Percentiles rank a stretch among this genome's conserved stretches.
phyloP scores from a whole-genome alignment of 352 stramenopile genomes.

The Globisporangium megalacanthum region DNA sequence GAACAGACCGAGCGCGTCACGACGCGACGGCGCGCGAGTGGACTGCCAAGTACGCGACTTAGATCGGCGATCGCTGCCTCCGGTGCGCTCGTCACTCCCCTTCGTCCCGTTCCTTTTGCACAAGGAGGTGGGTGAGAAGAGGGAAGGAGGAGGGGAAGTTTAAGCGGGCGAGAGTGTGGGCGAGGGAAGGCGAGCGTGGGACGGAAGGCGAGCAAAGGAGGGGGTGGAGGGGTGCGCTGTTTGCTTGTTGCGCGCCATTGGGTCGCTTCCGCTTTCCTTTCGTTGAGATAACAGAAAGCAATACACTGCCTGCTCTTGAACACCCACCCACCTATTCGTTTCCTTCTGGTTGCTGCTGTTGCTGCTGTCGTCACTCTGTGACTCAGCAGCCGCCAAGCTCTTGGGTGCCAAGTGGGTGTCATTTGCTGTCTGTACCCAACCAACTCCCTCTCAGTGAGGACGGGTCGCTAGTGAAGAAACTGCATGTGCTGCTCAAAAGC shows the following conservation, averaged over 20 bases:
- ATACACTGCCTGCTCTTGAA: slow-evolving; percentile 1
- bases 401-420: too few relatives aligned
- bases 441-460: too few relatives aligned
- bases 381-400: too few relatives aligned
- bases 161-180: too few relatives aligned
- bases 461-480: too few relatives aligned
- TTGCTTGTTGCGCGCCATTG: neutral
- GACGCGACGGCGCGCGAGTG: slow-evolving; percentile 96
- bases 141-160: too few relatives aligned
- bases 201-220: too few relatives aligned
- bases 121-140: neutral
- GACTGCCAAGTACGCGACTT: slow-evolving; percentile 99
- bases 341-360: neutral
- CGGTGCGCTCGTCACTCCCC: neutral
- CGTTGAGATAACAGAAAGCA: slow-evolving; percentile 12
- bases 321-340: neutral
- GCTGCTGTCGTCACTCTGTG: neutral
- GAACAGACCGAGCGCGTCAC: slow-evolving; percentile 90
- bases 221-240: neutral
- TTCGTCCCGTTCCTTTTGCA: neutral
- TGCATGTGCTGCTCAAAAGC: too few relatives aligned
- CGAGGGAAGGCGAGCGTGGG: too few relatives aligned
- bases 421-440: too few relatives aligned
- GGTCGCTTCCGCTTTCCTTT: slow-evolving; percentile 7
- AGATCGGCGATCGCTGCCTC: neutral